These are phyloP conservation scores for Lodderomyces theae DNA, from an alignment of 1,139 yeast species.

Conservation along the genomic window DNA sequence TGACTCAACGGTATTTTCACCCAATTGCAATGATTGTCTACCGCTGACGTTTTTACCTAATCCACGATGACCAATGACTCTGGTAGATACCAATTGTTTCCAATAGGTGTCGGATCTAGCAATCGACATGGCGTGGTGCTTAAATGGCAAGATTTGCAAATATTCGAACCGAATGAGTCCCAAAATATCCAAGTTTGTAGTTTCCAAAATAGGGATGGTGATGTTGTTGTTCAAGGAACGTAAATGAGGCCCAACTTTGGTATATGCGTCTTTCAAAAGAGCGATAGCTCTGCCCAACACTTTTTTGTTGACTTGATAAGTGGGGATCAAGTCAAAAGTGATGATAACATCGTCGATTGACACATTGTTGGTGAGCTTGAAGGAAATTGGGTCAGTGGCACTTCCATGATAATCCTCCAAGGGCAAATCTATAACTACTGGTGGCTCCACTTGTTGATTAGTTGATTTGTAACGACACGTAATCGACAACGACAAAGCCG, in stretches of 20 bases:
- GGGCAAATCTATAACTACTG: conserved; percentile 76
- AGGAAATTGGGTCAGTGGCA: conserved; percentile 79
- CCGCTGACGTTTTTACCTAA: conserved; percentile 79
- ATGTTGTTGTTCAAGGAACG: conserved; percentile 66
- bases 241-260: conserved; percentile 68
- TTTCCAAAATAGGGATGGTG: conserved; percentile 77
- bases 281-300: conserved; percentile 88
- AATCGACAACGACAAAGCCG: conserved; percentile 77
- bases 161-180: conserved; percentile 80
- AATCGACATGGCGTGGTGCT: conserved; percentile 66
- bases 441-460: conserved; percentile 54
- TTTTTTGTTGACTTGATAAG: conserved; percentile 58
- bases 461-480: conserved; percentile 49
- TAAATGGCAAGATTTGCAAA: conserved; percentile 68
- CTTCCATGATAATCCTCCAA: conserved; percentile 74
- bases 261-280: conserved; percentile 57
- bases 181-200: conserved; percentile 66
- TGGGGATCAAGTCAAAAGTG: conserved; percentile 89
- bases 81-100: conserved; percentile 84
- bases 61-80: conserved; percentile 97
- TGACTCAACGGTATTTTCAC: conserved; percentile 94
- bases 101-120: conserved; percentile 82
- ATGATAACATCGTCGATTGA: conserved; percentile 57
- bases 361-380: conserved; percentile 54
- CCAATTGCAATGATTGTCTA: conserved; percentile 80